A percentile compares a stretch with the other conserved stretches of the same genome.
Evolutionary conservation across 192 early-diverging fungal species (phyloP).

Genomic region (Cladochytrium replicatum): DNA sequence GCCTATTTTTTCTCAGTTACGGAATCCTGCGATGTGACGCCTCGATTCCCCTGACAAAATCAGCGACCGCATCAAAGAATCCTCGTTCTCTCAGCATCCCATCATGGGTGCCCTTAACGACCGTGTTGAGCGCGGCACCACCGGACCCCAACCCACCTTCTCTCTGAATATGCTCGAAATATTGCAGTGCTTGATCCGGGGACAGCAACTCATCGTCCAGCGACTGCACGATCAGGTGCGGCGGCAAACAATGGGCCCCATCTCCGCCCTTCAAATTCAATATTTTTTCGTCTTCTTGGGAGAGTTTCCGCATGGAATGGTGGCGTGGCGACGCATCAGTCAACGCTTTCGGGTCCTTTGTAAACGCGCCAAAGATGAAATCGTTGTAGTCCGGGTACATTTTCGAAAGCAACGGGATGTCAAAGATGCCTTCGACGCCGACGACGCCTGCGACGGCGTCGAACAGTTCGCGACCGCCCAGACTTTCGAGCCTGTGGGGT

Average conservation of each 20-base stretch:
- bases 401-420: conserved; percentile 52
- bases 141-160: conserved; percentile 2
- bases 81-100: conserved; percentile 17
- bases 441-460: conserved; percentile 41
- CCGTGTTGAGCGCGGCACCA: conserved; percentile 9
- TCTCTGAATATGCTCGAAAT: conserved; percentile 19
- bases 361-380: conserved; percentile 68
- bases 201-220: conserved; percentile 60
- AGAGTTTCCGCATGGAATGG: conserved; percentile 13
- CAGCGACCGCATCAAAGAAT: conserved; percentile 17
- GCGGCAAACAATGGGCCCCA: conserved; percentile 9
- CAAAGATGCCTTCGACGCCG: conserved; percentile 79
- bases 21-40: too few relatives aligned
- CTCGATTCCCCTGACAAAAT: conserved; percentile 36
- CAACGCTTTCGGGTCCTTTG: conserved; percentile 24
- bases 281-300: too few relatives aligned
- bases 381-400: conserved; percentile 57
- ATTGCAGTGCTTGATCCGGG: conserved; percentile 40
- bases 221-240: conserved; percentile 58
- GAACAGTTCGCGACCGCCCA: conserved; percentile 5
- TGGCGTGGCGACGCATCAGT: conserved; percentile 34
- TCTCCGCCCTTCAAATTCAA: not conserved
- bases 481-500: conserved; percentile 19
- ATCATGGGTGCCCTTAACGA: conserved; percentile 24
- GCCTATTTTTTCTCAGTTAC: too few relatives aligned